A percentile compares a stretch with the other conserved stretches of the same genome.
Evolutionary conservation across 2,329 filamentous ascomycete genomes (phyloP).

Genomic region (Neospermospora avenae): DNA sequence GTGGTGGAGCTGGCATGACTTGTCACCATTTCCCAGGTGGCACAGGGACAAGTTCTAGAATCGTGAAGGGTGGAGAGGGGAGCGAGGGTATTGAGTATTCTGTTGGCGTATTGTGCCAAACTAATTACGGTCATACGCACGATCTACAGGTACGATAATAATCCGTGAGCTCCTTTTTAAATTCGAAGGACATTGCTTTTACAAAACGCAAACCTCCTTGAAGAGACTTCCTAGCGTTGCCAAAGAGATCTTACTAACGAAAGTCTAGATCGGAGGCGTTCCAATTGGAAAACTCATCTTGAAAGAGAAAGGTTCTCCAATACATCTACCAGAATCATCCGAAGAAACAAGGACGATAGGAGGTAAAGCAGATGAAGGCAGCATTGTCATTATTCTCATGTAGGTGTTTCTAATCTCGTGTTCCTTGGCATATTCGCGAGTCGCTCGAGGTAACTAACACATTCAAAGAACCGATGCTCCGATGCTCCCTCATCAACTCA

Average conservation of each 20-base stretch:
- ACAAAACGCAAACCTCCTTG: neutral
- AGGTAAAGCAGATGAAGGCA: conserved; percentile 55
- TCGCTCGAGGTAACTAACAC: conserved; percentile 10
- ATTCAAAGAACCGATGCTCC: conserved; percentile 51
- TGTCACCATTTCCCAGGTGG: conserved; percentile 66
- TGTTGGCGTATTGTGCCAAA: conserved; percentile 60
- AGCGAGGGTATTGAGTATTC: conserved; percentile 46
- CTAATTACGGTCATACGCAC: conserved; percentile 58
- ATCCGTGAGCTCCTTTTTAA: neutral
- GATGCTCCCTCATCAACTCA: conserved; percentile 53
- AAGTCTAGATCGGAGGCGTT: conserved; percentile 49
- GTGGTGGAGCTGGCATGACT: conserved; percentile 67
- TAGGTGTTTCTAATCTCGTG: conserved; percentile 13
- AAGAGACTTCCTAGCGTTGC: neutral
- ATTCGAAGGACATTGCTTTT: neutral
- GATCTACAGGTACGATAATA: conserved; percentile 42
- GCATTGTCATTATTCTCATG: conserved; percentile 57
- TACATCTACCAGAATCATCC: conserved; percentile 30
- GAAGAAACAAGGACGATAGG: conserved; percentile 31
- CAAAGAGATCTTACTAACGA: neutral
- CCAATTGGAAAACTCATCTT: conserved; percentile 57
- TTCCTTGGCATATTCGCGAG: too few relatives aligned
- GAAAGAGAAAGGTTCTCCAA: conserved; percentile 40
- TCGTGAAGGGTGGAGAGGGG: conserved; percentile 46
- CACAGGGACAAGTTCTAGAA: conserved; percentile 58